These are phyloP conservation scores for Cryphonectria nitschkei DNA, from an alignment of 2,329 filamentous ascomycete genomes.

Conservation along the genomic window DNA sequence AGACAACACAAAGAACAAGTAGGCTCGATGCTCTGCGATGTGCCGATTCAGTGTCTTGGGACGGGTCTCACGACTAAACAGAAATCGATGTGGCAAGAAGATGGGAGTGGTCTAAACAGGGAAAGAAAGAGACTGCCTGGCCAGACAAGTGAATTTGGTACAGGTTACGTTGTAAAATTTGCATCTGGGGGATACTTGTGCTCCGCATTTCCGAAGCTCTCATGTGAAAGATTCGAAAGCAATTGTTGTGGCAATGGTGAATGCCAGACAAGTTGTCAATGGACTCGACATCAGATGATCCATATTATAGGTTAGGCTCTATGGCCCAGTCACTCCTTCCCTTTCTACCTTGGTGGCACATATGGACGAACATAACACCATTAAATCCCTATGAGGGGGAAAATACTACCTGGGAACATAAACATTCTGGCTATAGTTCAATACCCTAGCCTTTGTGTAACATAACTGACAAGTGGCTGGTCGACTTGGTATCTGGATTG, in stretches of 20 bases:
- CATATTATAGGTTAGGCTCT: accelerated
- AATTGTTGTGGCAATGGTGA: background rate
- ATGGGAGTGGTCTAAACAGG: background rate
- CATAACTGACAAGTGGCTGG: no score
- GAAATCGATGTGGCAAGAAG: background rate
- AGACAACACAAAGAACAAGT: no score
- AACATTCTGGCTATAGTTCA: no score
- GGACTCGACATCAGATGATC: background rate
- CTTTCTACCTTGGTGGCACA: background rate
- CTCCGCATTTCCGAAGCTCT: background rate
- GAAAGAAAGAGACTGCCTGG: background rate
- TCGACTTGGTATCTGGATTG: background rate
- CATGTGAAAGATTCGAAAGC: background rate
- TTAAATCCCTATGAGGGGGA: no score
- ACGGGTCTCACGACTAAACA: background rate
- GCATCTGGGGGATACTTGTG: background rate
- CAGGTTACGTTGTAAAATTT: background rate
- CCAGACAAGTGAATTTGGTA: background rate
- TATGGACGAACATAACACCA: no score
- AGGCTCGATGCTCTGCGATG: background rate
- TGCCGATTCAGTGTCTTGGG: background rate
- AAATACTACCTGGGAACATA: no score
- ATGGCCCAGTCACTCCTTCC: background rate
- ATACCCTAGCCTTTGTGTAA: no score
- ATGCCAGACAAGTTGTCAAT: background rate